phyloP scores from a whole-genome alignment of 2,329 filamentous ascomycete species.

The Septoria petroselini region DNA sequence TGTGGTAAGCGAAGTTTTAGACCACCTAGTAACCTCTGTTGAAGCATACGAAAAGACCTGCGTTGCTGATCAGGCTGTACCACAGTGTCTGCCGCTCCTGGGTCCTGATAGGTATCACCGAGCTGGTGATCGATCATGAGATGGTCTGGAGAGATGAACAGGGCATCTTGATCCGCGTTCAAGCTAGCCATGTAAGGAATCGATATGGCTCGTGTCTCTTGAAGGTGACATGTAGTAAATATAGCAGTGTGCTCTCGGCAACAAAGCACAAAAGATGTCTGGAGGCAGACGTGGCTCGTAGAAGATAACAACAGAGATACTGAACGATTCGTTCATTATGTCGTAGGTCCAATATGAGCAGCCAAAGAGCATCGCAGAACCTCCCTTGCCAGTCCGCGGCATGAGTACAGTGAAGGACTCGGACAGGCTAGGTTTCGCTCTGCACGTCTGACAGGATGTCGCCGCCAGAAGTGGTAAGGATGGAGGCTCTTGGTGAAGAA shows the following conservation, averaged over 20 bases:
- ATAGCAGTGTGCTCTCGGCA: not conserved
- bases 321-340: slow-evolving; percentile 16
- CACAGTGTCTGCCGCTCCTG: too few relatives aligned
- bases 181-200: not conserved
- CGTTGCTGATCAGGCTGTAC: slow-evolving; percentile 2
- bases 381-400: slow-evolving; percentile 14
- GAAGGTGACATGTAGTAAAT: not conserved
- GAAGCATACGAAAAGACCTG: not conserved
- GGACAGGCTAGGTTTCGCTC: slow-evolving; percentile 12
- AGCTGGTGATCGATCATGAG: slow-evolving; percentile 22
- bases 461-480: not conserved
- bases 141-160: slow-evolving; percentile 24
- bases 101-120: slow-evolving; percentile 10
- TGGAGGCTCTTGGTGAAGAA: slow-evolving; percentile 4
- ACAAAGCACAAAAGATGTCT: too few relatives aligned
- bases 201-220: not conserved
- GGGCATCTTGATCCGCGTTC: slow-evolving; percentile 12
- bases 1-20: not conserved
- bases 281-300: too few relatives aligned
- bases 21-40: not conserved
- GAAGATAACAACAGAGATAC: too few relatives aligned
- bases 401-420: slow-evolving; percentile 7
- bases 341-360: slow-evolving; percentile 1
- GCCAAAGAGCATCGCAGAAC: slow-evolving; percentile 14
- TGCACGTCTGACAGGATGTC: not conserved